Base-by-base conservation (phyloP, 2,329 filamentous ascomycete species). In the Cladosporium halotolerans region DNA sequence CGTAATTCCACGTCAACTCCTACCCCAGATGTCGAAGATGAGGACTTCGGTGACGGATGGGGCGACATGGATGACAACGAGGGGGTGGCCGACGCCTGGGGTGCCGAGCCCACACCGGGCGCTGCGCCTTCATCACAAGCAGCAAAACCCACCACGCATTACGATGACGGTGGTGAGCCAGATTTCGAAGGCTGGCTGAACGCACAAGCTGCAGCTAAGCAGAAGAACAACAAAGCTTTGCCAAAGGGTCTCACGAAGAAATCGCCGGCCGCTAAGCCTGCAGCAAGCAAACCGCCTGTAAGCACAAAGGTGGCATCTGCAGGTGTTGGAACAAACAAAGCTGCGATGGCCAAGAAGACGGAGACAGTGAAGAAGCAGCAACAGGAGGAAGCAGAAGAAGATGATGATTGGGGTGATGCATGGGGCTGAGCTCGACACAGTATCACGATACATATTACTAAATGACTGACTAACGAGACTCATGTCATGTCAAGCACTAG, bases 141-240 rank as follows among this genome's bases (percentile, higher is more conserved):
- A 62, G 8, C 56, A 63, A 9, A 60, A 62, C 45, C 57, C 13
- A 38, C 41, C 16, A 52, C 46, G 6, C 78, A 85, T 0, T 92
- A 86, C 59, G 88, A 92, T 55, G 90, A 96, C 61, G 84, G 87
- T 23, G 84, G 85, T 2, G 92, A 99, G 68, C 92, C 92, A 0
- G 93, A 97, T 69, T 97, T 99, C 70, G 92, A 90, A 4, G 91
- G 90, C 4, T 97, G 93, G 91, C 72, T 97, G 18, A 90, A 89
- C 10, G 90, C 91, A 10, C 89, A 96, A 67, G 83, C 86, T 5
- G 79, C 85, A 58, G 81, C 86, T 58, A 96, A 95, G 73, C 78
- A 78, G 63, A 69, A 55, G 49, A 67, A 53, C 1, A 79, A 78
- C 62, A 93, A 88, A 60, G 74, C 85, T 2, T 67, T 97, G 52